Percentiles rank a stretch among this genome's conserved stretches.
Evolutionary conservation across 2,329 filamentous ascomycete genomes (phyloP).

Genomic region (Teratosphaeria nubilosa): DNA sequence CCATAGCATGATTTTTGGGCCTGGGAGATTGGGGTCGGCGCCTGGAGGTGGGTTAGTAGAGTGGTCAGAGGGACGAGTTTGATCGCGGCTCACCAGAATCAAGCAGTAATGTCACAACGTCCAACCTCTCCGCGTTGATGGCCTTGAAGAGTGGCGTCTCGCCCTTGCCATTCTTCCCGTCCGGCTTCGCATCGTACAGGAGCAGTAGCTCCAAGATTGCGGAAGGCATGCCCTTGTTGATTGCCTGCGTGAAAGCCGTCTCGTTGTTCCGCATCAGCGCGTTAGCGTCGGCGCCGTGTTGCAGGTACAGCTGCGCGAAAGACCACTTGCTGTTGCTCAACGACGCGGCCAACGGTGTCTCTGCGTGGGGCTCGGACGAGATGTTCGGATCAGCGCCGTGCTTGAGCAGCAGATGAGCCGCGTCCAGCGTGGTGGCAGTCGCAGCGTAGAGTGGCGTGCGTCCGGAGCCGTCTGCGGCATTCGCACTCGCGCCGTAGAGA

Average conservation of each 20-base stretch:
- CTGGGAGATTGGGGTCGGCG: slow-evolving; percentile 57
- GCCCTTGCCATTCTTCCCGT: slow-evolving; percentile 51
- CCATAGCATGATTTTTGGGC: slow-evolving; percentile 49
- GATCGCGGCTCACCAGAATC: slow-evolving; percentile 27
- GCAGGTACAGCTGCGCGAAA: slow-evolving; percentile 49
- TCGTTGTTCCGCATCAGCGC: slow-evolving; percentile 45
- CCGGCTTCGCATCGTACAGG: slow-evolving; percentile 48
- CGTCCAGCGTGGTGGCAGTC: slow-evolving; percentile 40
- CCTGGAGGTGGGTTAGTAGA: slow-evolving; percentile 33
- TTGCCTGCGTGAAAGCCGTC: slow-evolving; percentile 49
- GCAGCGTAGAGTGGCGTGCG: slow-evolving; percentile 50
- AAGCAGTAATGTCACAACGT: slow-evolving; percentile 46
- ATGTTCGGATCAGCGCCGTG: slow-evolving; percentile 51
- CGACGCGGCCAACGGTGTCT: slow-evolving; percentile 46
- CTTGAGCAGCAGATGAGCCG: slow-evolving; percentile 51
- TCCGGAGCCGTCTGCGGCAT: slow-evolving; percentile 50
- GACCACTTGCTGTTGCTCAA: slow-evolving; percentile 43
- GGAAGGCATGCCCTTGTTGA: slow-evolving; percentile 48
- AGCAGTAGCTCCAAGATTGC: slow-evolving; percentile 50
- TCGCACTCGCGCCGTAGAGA: slow-evolving; percentile 49
- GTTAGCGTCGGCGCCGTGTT: slow-evolving; percentile 50
- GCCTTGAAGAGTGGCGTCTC: slow-evolving; percentile 55
- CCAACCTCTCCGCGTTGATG: slow-evolving; percentile 46
- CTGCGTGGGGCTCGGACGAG: slow-evolving; percentile 38
- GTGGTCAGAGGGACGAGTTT: neutral